A percentile compares a stretch with the other conserved stretches of the same genome.
Conservation (phyloP, 345 rosid genomes). For the Bruguiera sexangula region DNA sequence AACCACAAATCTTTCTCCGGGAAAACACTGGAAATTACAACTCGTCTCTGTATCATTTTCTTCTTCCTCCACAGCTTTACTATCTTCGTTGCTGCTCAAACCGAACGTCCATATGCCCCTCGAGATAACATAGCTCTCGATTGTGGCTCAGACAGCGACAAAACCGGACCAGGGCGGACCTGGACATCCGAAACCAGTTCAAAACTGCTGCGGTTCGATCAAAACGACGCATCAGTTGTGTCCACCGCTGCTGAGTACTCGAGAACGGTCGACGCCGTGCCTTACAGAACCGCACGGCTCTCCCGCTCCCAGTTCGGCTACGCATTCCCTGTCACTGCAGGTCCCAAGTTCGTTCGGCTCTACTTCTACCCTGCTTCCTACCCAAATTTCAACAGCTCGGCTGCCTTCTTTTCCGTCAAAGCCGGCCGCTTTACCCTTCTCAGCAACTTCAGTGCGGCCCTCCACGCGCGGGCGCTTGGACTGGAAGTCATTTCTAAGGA, state of each 20-base stretch:
- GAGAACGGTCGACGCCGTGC: neutral
- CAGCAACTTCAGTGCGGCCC: conserved; percentile 27
- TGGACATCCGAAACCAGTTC: neutral
- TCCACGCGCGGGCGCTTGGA: neutral
- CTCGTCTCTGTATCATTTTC: no score
- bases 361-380: neutral
- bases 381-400: neutral
- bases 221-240: neutral
- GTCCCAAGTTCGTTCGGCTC: neutral
- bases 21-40: no score
- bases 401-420: conserved; percentile 25
- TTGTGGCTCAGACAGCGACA: neutral
- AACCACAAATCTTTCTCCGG: no score
- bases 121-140: neutral
- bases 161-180: neutral
- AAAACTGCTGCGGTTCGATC: neutral
- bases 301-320: neutral
- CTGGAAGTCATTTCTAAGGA: conserved; percentile 4
- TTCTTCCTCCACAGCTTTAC: no score
- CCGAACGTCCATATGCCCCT: neutral
- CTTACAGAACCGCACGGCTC: neutral
- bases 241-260: no score
- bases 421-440: conserved; percentile 21
- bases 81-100: no score
- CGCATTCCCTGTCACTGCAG: neutral